Percentiles rank a stretch among this genome's conserved stretches.
These are phyloP conservation scores for Leccinum broughii DNA, from an alignment of 768 basidiomycete genomes.

Conservation along the genomic window DNA sequence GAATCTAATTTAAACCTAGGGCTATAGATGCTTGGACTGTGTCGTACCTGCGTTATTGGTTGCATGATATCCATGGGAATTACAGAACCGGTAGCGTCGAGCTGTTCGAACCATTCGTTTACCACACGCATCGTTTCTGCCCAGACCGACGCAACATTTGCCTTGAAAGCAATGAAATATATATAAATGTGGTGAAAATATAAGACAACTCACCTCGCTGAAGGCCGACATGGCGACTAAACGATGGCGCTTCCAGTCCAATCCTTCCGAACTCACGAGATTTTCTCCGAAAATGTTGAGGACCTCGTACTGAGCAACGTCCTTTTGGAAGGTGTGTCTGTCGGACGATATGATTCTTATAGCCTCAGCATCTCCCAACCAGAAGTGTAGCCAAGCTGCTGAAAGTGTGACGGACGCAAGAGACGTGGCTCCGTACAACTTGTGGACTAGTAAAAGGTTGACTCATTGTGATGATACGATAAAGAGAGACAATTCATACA, in stretches of 20 bases:
- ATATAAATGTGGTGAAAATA: neutral
- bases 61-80: constrained; percentile 20
- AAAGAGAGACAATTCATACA: constrained; percentile 26
- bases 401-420: constrained; percentile 38
- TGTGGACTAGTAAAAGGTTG: constrained; percentile 32
- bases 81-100: constrained; percentile 30
- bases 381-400: constrained; percentile 35
- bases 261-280: constrained; percentile 42
- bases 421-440: constrained; percentile 40
- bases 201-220: constrained; percentile 39
- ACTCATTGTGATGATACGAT: neutral
- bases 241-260: constrained; percentile 50
- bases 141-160: constrained; percentile 51
- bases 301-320: constrained; percentile 40
- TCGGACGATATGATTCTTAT: constrained; percentile 37
- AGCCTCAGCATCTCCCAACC: constrained; percentile 46
- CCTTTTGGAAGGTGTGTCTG: constrained; percentile 34
- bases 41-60: constrained; percentile 17
- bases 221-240: constrained; percentile 49
- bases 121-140: constrained; percentile 40
- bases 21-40: neutral
- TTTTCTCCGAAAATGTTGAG: constrained; percentile 48
- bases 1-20: neutral
- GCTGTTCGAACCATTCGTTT: constrained; percentile 43
- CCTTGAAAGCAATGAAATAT: constrained; percentile 24